Base-by-base conservation (phyloP, 108 stramenopile species). In the Stephanodiscus triporus region DNA sequence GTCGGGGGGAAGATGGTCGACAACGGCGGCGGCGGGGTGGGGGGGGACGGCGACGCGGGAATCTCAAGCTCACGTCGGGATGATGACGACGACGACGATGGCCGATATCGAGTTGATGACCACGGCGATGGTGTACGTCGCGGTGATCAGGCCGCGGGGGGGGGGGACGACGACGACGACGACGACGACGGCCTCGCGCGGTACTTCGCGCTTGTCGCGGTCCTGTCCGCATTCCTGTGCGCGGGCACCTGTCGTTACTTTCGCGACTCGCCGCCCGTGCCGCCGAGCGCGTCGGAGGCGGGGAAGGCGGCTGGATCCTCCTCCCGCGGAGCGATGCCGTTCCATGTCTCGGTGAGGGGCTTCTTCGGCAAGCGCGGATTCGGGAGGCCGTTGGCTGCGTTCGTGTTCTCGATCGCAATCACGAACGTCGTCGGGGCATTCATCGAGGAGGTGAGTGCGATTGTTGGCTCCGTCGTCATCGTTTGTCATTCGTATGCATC, bases 381-480 rank as follows among this genome's bases (percentile, higher is more conserved):
- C 72, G 75, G 76, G 20, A 64, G 82, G 27, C 81, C 94, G 3
- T 43, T 92, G 34, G 91, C 87, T 1, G 94, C 91, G 1, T 95
- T 92, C 67, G 82, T 95, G 42, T 89, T 87, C 56, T 84, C 81
- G 24, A 95, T 95, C 57, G 73, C 84, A 20, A 87, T 95, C 36
- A 95, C 94, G 26, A 95, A 95, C 57, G 81, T 95, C 63, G 90
- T 95, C 16, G 93, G 93, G 1, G 78, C 95, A 9, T 96, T 96
- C 69, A 91, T 94, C 56, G 92, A 91, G 66, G 95, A 96, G 24
- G 88, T 45, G 43, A 45, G 43, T 45, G 2, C 43, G 2, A 1
- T 4, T 14, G 11, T 3, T n/a, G n/a, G n/a, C n/a, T n/a, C n/a
- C n/a, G n/a, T n/a, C n/a, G n/a, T n/a, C n/a, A n/a, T n/a, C n/a